Percentiles rank a stretch among this genome's conserved stretches.
Conservation (phyloP, 495 filamentous ascomycete species). For the Talaromyces nanjingensis region DNA sequence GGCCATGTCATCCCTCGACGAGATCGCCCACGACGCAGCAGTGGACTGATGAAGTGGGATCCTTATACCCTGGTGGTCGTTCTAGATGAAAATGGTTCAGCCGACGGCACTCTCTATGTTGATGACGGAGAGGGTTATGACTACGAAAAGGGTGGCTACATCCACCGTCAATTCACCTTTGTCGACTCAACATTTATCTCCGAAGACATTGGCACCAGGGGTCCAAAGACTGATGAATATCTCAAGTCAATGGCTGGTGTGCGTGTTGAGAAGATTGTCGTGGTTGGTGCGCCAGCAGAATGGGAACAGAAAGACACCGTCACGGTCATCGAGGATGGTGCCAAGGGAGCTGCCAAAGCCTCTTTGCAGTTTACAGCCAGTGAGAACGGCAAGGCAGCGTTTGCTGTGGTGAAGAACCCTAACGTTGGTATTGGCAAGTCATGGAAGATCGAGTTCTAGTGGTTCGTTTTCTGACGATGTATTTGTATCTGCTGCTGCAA, state of each 20-base stretch:
- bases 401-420: slow-evolving; percentile 76
- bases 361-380: slow-evolving; percentile 54
- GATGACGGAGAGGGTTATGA: slow-evolving; percentile 94
- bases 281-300: slow-evolving; percentile 66
- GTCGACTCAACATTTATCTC: slow-evolving; percentile 47
- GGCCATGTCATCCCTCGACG: slow-evolving; percentile 88
- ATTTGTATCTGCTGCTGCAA: neutral
- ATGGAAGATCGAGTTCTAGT: slow-evolving; percentile 70
- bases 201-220: slow-evolving; percentile 38
- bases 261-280: slow-evolving; percentile 70
- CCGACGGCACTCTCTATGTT: slow-evolving; percentile 78
- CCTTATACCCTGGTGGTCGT: slow-evolving; percentile 86
- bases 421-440: slow-evolving; percentile 67
- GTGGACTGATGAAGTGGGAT: slow-evolving; percentile 85
- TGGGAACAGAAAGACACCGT: slow-evolving; percentile 68
- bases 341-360: slow-evolving; percentile 46
- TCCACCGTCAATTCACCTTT: slow-evolving; percentile 72
- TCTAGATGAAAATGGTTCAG: slow-evolving; percentile 61
- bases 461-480: neutral
- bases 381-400: slow-evolving; percentile 57
- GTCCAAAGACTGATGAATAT: slow-evolving; percentile 63
- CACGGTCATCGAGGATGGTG: slow-evolving; percentile 60
- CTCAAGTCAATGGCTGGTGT: slow-evolving; percentile 70
- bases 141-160: slow-evolving; percentile 74
- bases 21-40: slow-evolving; percentile 77